Evolutionary conservation across 2,329 filamentous ascomycete genomes (phyloP), one percentile per base, ranked within the genome.

Genomic region (Penicillium vulpinum): DNA sequence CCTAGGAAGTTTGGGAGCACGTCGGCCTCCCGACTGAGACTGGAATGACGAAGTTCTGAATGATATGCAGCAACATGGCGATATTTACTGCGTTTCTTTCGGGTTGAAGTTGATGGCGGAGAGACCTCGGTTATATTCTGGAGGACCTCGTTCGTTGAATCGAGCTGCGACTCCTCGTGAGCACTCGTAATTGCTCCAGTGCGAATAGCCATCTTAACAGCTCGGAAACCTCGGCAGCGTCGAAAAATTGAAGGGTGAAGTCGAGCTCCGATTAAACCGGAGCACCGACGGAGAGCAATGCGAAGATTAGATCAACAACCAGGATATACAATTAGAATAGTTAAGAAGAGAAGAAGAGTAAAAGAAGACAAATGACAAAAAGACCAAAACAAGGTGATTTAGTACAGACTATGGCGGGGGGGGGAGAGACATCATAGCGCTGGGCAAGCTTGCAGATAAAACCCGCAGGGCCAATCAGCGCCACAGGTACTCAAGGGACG

Each of bases 61-160:
- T 99, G 94, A 35, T 95, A 86, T 31, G 92, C 92, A 57, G 90
- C 90, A 61, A 96, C 87, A 84, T 99, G 94, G 64, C 91, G 89
- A 78, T 97, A 97, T 74, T 92, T 94, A 67, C 78, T 83, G 57
- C 80, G 79, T 56, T 54, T 26, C 54, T 35, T 54, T 11, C 44
- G 16, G 11, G 38, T 35, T 44, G 49, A 51, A 11, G 11, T 35
- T 24, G 49, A 51, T 44, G 39, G 28, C 8, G 24, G 38, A 11
- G 50, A 51, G 21, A 44, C 24, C 33, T 57, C 40, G 29, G 46
- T 33, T 40, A 50, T 39, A 28, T 60, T 46, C 24, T 31, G 50
- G 21, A 48, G 26, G 48, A 49, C 40, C 51, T 59, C 58, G 33
- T 66, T 56, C 11, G 39, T 36, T 24, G 41, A 35, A 26, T 51